These are phyloP conservation scores for Bruguiera hainesii DNA, from an alignment of 441 rosid species.

Conservation along the genomic window DNA sequence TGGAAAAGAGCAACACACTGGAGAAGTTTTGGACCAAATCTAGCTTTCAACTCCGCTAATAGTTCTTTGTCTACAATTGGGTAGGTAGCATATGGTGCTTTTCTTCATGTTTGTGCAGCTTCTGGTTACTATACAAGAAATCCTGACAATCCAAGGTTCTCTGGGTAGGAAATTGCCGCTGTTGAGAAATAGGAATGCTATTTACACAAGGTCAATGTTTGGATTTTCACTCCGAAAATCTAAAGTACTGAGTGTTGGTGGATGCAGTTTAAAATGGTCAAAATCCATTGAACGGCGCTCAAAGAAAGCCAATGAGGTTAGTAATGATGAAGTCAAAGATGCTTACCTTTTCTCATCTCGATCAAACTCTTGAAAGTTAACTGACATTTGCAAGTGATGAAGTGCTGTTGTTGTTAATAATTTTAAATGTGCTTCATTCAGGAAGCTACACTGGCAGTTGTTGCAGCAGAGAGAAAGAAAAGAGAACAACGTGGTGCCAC, in stretches of 20 bases:
- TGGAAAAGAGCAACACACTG: constrained; percentile 81
- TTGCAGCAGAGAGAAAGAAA: constrained; percentile 69
- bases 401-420: constrained; percentile 10
- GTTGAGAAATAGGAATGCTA: constrained; percentile 70
- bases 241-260: constrained; percentile 85
- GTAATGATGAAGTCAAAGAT: constrained; percentile 21
- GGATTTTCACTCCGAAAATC: constrained; percentile 89
- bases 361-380: constrained; percentile 7
- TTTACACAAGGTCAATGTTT: constrained; percentile 79
- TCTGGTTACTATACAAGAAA: constrained; percentile 16
- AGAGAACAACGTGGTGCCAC: constrained; percentile 47
- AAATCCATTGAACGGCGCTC: constrained; percentile 81
- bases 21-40: constrained; percentile 50
- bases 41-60: constrained; percentile 34
- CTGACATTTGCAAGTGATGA: constrained; percentile 8
- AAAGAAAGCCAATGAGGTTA: constrained; percentile 90
- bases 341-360: neutral
- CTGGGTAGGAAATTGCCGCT: constrained; percentile 57
- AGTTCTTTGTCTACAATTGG: constrained; percentile 58
- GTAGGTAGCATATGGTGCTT: constrained; percentile 33
- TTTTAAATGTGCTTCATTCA: constrained; percentile 26
- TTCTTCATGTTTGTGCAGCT: constrained; percentile 26
- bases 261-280: constrained; percentile 95
- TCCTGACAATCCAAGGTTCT: constrained; percentile 24
- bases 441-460: constrained; percentile 95